A percentile compares a stretch with the other conserved stretches of the same genome.
phyloP scores from a whole-genome alignment of 164 flowering plant species.

The Stephania japonica region DNA sequence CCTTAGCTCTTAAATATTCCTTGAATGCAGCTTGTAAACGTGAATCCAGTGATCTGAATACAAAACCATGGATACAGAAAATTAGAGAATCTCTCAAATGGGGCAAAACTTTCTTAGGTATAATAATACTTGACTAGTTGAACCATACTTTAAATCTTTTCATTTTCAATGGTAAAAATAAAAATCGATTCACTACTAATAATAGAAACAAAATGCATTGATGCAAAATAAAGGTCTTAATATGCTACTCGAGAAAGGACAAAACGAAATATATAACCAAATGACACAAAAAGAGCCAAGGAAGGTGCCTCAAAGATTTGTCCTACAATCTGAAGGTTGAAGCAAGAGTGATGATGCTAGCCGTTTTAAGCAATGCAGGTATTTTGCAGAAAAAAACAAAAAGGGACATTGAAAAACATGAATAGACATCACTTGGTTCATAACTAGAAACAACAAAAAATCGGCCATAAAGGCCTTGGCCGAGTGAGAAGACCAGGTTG shows the following conservation, averaged over 20 bases:
- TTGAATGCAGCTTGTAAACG: slow-evolving; percentile 48
- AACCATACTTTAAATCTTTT: too few species aligned
- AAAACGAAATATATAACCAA: neutral
- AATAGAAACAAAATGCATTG: neutral
- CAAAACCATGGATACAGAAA: neutral
- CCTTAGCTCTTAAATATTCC: slow-evolving; percentile 44
- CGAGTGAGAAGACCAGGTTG: too few species aligned
- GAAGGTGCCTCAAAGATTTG: neutral
- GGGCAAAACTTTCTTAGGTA: too few species aligned
- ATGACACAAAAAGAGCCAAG: too few species aligned
- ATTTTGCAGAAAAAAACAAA: neutral
- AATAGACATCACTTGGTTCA: neutral
- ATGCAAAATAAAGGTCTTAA: too few species aligned
- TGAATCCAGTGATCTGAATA: slow-evolving; percentile 57
- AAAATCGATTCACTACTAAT: neutral
- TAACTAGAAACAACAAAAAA: neutral
- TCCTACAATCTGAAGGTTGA: neutral
- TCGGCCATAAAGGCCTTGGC: too few species aligned
- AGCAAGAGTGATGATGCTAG: neutral
- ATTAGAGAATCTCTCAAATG: neutral
- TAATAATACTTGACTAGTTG: too few species aligned
- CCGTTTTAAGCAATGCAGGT: neutral
- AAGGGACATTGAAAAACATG: neutral
- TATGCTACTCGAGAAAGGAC: neutral
- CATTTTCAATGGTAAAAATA: too few species aligned